Base-by-base conservation (phyloP, 164 flowering plant species). In the Litsea cubeba region DNA sequence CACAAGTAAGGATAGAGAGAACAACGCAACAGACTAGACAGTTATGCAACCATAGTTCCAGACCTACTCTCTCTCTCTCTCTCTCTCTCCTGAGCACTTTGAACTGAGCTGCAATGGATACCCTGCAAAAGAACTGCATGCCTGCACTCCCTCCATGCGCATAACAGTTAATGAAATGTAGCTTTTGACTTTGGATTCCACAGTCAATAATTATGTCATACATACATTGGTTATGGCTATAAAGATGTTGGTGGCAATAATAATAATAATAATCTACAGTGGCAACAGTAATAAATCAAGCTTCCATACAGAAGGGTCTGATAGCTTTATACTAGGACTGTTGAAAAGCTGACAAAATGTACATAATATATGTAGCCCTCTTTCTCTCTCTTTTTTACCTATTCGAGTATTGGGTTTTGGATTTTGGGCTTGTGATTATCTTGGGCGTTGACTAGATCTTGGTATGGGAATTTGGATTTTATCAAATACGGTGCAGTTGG, bases 321-420 rank as follows among this genome's bases (percentile, higher is more conserved):
- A 12, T 12, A 24, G 50, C 70, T 71, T 62, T 50, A 25, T 62
- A 69, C 46, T 15, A 65, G 73, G 74, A 65, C 73, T 57, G 26
- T 71, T 51, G 35, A 70, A 70, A 76, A 70, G 74, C 78, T 71
- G 75, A 67, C 58, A 60, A 46, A 20, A 60, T 67, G 49, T 71
- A 12, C 17, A 12, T 12, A 12, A 30, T 51, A 30, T 51, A 12
- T 51, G 1, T 51, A 12, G 18, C 60, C 28, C 63, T 54, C 22
- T 54, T 26, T 3, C 24, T 70, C 32, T 70, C 18, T 67, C 6
- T 30, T 7, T 71, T 30, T 40, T 70, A 49, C 15, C 35, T 30
- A n/a, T 70, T 35, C 25, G n/a, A 32, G 50, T 35, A 15, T 23
- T 30, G 67, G 79, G 65, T 23, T 50, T 60, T 62, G 35, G 30